Percentiles rank a stretch among this genome's conserved stretches.
Conservation (phyloP, 1,284 basidiomycete genomes). For the Apiotrichum sp. region DNA sequence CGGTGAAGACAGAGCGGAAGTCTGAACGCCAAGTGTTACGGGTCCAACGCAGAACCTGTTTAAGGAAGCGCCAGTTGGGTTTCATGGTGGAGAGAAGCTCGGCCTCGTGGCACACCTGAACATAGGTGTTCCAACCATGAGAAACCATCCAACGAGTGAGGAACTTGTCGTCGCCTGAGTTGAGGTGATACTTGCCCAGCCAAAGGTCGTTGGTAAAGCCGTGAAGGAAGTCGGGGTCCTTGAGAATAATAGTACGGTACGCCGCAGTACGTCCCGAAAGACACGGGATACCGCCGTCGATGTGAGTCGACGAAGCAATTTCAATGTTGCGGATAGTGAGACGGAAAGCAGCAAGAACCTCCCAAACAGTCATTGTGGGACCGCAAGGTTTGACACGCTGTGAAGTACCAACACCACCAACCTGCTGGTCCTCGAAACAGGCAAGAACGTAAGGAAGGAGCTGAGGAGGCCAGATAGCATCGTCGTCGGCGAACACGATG, state of each 20-base stretch:
- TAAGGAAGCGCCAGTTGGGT: slow-evolving; percentile 88
- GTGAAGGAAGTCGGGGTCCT: slow-evolving; percentile 83
- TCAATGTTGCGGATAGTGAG: slow-evolving; percentile 91
- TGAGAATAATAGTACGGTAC: slow-evolving; percentile 84
- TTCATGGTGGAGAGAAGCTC: slow-evolving; percentile 90
- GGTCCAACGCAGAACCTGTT: slow-evolving; percentile 87
- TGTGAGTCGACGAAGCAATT: slow-evolving; percentile 78
- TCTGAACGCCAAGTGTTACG: slow-evolving; percentile 89
- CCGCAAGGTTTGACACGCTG: slow-evolving; percentile 80
- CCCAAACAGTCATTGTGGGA: slow-evolving; percentile 78
- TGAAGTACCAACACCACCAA: slow-evolving; percentile 83
- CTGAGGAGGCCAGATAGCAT: slow-evolving; percentile 88
- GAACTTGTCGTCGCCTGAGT: slow-evolving; percentile 89
- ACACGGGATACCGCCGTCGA: slow-evolving; percentile 85
- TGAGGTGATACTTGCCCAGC: slow-evolving; percentile 85
- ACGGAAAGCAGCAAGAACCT: slow-evolving; percentile 84
- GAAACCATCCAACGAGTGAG: slow-evolving; percentile 93
- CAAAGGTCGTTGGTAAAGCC: slow-evolving; percentile 90
- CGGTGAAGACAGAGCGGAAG: slow-evolving; percentile 77
- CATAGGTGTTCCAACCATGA: slow-evolving; percentile 88
- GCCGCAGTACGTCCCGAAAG: slow-evolving; percentile 85
- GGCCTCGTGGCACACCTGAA: slow-evolving; percentile 83
- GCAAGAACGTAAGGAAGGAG: slow-evolving; percentile 76
- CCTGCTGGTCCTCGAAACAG: slow-evolving; percentile 86
- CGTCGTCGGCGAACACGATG: slow-evolving; percentile 91